Conservation (phyloP, 805 yeast species). For the Ogataea ramenticola region DNA sequence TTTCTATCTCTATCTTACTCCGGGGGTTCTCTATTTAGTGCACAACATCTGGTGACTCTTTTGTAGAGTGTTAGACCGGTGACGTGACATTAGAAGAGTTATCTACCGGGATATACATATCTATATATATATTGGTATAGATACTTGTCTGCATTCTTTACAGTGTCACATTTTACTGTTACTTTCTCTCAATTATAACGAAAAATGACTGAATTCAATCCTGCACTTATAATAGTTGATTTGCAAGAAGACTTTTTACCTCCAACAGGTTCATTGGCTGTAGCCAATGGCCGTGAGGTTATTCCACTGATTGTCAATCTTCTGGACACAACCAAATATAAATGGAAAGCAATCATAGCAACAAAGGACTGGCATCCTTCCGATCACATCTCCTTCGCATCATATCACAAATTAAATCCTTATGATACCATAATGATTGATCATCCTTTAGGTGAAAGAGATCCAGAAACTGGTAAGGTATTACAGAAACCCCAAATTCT, state of each 20-base stretch:
- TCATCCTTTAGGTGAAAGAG: constrained; percentile 38
- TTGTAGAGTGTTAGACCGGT: too few relatives aligned
- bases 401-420: constrained; percentile 46
- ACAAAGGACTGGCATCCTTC: constrained; percentile 88
- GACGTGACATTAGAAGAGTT: too few relatives aligned
- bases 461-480: constrained; percentile 19
- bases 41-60: too few relatives aligned
- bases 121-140: too few relatives aligned
- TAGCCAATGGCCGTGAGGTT: constrained; percentile 51
- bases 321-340: constrained; percentile 28
- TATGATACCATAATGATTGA: constrained; percentile 40
- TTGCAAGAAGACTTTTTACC: constrained; percentile 85
- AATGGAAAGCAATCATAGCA: constrained; percentile 62
- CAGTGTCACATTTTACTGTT: too few relatives aligned
- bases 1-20: too few relatives aligned
- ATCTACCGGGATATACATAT: too few relatives aligned
- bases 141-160: too few relatives aligned
- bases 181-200: too few relatives aligned
- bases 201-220: constrained; percentile 8
- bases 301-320: constrained; percentile 46
- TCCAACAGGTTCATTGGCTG: constrained; percentile 71
- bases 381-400: constrained; percentile 77
- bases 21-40: too few relatives aligned
- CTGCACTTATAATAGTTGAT: constrained; percentile 72
- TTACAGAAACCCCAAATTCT: constrained; percentile 33